phyloP scores from a whole-genome alignment of 1,284 basidiomycete species.

The Leccinum subatratum region DNA sequence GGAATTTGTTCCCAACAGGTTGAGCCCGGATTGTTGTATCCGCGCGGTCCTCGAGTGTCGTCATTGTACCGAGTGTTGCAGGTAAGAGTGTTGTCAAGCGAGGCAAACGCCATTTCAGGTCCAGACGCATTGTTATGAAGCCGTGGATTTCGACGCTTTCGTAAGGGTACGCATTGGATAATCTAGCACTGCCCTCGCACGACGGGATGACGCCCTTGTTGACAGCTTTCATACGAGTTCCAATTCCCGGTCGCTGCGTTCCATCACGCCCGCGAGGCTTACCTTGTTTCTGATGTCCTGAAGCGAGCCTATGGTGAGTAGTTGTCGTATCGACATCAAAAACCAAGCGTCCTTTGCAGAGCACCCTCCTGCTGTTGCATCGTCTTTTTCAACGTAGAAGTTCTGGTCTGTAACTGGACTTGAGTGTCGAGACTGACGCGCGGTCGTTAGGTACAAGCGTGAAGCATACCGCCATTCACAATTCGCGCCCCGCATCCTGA shows the following conservation, averaged over 20 bases:
- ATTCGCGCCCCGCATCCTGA: slow-evolving; percentile 27
- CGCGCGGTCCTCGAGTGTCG: too few relatives aligned
- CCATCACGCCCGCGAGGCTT: slow-evolving; percentile 85
- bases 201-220: background rate
- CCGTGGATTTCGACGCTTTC: slow-evolving; percentile 72
- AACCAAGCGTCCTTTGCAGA: slow-evolving; percentile 30
- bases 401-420: background rate
- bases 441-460: slow-evolving; percentile 50
- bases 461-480: slow-evolving; percentile 57
- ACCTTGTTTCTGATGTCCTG: slow-evolving; percentile 75
- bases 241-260: slow-evolving; percentile 77
- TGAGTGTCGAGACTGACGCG: slow-evolving; percentile 1
- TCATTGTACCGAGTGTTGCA: too few relatives aligned
- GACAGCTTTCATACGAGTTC: slow-evolving; percentile 70
- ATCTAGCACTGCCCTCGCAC: background rate
- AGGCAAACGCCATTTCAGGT: slow-evolving; percentile 16
- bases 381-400: slow-evolving; percentile 59
- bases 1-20: too few relatives aligned
- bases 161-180: slow-evolving; percentile 45
- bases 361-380: slow-evolving; percentile 66
- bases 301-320: slow-evolving; percentile 64
- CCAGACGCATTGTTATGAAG: slow-evolving; percentile 69
- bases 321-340: slow-evolving; percentile 17
- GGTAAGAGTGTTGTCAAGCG: background rate
- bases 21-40: too few relatives aligned